phyloP scores from a whole-genome alignment of 176 grass and related monocot genomes.

The Bothriochloa decipiens region DNA sequence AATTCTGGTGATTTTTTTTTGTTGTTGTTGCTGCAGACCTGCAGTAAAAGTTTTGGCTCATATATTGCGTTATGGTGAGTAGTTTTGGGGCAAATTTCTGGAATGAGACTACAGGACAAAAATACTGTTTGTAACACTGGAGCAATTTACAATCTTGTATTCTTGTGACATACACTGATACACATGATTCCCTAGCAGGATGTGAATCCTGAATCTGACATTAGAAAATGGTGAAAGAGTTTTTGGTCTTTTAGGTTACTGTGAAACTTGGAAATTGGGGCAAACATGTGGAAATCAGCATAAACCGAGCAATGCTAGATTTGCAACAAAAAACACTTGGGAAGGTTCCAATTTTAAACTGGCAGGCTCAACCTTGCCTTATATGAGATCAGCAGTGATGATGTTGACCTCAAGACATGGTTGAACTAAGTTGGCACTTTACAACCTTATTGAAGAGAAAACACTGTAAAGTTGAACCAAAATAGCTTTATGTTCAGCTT shows the following conservation, averaged over 20 bases:
- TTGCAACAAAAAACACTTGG: neutral
- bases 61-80: neutral
- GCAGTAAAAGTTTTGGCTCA: neutral
- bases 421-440: neutral
- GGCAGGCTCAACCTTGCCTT: neutral
- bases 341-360: neutral
- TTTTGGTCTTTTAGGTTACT: neutral
- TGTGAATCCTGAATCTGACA: neutral
- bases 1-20: neutral
- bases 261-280: neutral
- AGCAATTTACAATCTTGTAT: neutral
- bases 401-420: neutral
- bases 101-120: neutral
- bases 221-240: neutral
- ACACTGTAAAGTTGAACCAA: neutral
- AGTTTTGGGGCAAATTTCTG: neutral
- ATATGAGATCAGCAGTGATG: neutral
- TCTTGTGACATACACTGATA: neutral
- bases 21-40: neutral
- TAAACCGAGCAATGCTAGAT: neutral
- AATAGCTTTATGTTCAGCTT: conserved; percentile 30
- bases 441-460: conserved; percentile 22
- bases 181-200: neutral
- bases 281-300: conserved; percentile 1
- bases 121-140: neutral